Percentiles rank a stretch among this genome's conserved stretches.
phyloP scores from a whole-genome alignment of 1,139 yeast species.

The Scheffersomyces parashehatae region DNA sequence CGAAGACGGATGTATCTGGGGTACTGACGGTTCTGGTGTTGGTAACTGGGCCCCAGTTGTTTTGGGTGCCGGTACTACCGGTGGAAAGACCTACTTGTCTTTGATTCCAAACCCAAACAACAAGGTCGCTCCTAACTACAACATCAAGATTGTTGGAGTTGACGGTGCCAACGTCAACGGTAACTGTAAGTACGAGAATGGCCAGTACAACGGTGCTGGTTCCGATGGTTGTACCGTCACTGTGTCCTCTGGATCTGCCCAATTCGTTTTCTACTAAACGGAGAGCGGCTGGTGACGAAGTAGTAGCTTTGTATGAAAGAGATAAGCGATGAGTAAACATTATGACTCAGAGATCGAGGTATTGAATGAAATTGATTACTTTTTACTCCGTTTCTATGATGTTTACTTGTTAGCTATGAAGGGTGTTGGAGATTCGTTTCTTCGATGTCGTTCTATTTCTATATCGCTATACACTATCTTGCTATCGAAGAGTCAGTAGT shows the following conservation, averaged over 20 bases:
- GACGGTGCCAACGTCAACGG: constrained; percentile 55
- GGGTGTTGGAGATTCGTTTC: too few species aligned
- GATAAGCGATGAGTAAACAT: too few species aligned
- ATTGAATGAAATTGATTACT: too few species aligned
- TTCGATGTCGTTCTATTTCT: too few species aligned
- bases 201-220: constrained; percentile 62
- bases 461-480: too few species aligned
- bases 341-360: too few species aligned
- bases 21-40: constrained; percentile 58
- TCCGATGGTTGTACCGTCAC: constrained; percentile 79
- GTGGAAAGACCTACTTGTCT: constrained; percentile 67
- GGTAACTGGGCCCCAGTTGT: constrained; percentile 88
- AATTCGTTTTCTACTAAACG: constrained; percentile 59
- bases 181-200: constrained; percentile 63
- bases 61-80: constrained; percentile 70
- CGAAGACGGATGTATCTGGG: constrained; percentile 80
- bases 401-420: too few species aligned
- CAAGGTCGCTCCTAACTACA: constrained; percentile 59
- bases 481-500: too few species aligned
- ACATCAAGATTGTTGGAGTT: constrained; percentile 67
- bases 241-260: constrained; percentile 65
- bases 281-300: neutral
- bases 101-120: constrained; percentile 85
- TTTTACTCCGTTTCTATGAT: too few species aligned
- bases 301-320: too few species aligned